These are phyloP conservation scores for Piromyces sp. DNA, from an alignment of 192 early-diverging fungal species.

Conservation along the genomic window DNA sequence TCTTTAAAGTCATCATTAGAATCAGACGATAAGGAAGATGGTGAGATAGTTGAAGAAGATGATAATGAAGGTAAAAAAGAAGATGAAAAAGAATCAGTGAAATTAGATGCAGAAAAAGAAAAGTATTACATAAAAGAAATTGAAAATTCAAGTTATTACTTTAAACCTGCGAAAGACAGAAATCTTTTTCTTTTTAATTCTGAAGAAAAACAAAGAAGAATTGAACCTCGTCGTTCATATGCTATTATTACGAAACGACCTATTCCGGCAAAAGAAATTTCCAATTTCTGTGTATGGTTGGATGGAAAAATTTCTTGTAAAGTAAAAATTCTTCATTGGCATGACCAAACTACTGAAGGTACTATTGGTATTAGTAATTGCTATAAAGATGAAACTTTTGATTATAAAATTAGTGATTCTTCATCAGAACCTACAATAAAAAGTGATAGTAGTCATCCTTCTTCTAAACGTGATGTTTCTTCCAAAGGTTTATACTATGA, in stretches of 20 bases:
- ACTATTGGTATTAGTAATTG: neutral
- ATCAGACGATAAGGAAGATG: neutral
- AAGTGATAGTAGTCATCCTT: neutral
- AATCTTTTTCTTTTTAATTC: neutral
- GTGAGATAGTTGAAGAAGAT: neutral
- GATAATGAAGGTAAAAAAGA: neutral
- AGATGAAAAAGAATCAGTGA: neutral
- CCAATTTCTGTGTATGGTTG: neutral
- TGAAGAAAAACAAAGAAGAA: neutral
- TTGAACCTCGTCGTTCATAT: neutral
- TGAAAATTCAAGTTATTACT: neutral
- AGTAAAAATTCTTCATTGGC: neutral
- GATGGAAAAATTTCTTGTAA: neutral
- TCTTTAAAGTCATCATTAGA: neutral
- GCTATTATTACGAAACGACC: neutral
- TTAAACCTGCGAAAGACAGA: neutral
- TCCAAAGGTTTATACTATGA: neutral
- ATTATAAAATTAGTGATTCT: neutral
- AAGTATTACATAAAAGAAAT: neutral
- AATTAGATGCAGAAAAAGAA: neutral
- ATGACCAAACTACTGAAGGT: neutral
- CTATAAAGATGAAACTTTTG: neutral
- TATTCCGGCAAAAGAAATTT: neutral
- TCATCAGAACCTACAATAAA: neutral
- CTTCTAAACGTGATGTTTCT: neutral